Evolutionary conservation across 2,329 filamentous ascomycete species (phyloP), one percentile per base, ranked within the genome.

Genomic region (Penicillium sp.): DNA sequence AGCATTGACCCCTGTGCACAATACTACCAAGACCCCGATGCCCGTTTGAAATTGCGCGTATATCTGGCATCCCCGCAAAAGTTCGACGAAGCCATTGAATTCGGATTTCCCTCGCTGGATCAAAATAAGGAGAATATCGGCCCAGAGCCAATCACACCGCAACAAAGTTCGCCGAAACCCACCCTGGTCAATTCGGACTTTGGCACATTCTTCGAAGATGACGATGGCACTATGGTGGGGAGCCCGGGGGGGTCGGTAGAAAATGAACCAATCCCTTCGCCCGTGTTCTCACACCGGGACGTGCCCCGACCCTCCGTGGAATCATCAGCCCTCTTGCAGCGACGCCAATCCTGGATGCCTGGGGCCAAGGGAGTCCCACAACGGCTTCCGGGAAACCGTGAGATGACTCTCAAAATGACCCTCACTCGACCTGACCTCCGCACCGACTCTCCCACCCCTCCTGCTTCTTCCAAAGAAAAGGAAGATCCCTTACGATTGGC

Each of bases 331-430:
- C 21, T 60, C 13, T 35, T 53, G 33, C 59, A 62, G 46, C 49
- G 56, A 42, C 63, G 62, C 27, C 61, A 69, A 41, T 60, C 66
- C 3, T 58, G 58, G 29, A 38, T 58, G 54, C 69, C 61, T 8
- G 50, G 58, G 35, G 56, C 71, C 9, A 75, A 79, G 50, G 61
- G 70, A 29, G 78, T 82, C 65, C 75, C 78, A 12, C 82, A 85
- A 48, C 80, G 80, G 6, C 77, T 84, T 2, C 78, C 82, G 0
- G 81, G 83, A 35, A 88, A 85, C 55, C 84, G 93, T 35, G 93
- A 97, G 74, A 97, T 97, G 93, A 97, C 94, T 3, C 78, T 97
- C 49, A 90, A 93, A 49, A 96, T 97, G 92, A 97, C 93, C 0
- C 82, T 97, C 54, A 97, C 94, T 4, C 83, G 93, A 47, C 90